These are phyloP conservation scores for Heliamphora exappendiculata DNA, from an alignment of 148 eudicot species.

Conservation along the genomic window DNA sequence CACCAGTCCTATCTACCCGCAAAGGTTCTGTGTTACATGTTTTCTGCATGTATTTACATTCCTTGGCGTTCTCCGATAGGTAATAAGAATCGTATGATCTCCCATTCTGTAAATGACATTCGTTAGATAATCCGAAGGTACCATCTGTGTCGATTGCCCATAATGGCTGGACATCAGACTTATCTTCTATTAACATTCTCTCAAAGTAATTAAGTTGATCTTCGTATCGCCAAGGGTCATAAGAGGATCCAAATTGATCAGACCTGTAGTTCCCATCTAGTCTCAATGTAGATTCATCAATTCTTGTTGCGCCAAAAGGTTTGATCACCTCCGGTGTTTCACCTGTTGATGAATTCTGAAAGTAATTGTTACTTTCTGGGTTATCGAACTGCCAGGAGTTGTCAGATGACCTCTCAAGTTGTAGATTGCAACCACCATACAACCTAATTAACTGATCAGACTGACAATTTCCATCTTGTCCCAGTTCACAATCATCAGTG, in stretches of 20 bases:
- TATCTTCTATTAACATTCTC: not conserved
- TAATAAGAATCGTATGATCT: not conserved
- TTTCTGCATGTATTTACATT: not conserved
- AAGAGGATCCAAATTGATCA: not conserved
- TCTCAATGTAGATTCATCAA: not conserved
- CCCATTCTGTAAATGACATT: too few species aligned
- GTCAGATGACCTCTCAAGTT: not conserved
- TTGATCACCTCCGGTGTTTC: not conserved
- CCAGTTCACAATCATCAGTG: not conserved
- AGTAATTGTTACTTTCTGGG: not conserved
- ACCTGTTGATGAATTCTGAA: not conserved
- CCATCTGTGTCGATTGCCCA: too few species aligned
- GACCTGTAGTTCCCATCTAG: not conserved
- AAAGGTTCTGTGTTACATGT: not conserved
- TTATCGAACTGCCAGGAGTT: not conserved
- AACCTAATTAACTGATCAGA: not conserved
- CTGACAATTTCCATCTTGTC: not conserved
- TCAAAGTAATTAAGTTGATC: not conserved
- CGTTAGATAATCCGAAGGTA: too few species aligned
- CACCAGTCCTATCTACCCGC: not conserved
- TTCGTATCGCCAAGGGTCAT: not conserved
- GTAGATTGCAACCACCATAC: not conserved
- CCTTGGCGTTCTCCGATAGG: not conserved
- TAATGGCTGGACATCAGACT: not conserved
- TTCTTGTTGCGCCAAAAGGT: not conserved